Evolutionary conservation across 2,329 filamentous ascomycete genomes (phyloP).

Genomic region (Pleurostoma richardsiae): DNA sequence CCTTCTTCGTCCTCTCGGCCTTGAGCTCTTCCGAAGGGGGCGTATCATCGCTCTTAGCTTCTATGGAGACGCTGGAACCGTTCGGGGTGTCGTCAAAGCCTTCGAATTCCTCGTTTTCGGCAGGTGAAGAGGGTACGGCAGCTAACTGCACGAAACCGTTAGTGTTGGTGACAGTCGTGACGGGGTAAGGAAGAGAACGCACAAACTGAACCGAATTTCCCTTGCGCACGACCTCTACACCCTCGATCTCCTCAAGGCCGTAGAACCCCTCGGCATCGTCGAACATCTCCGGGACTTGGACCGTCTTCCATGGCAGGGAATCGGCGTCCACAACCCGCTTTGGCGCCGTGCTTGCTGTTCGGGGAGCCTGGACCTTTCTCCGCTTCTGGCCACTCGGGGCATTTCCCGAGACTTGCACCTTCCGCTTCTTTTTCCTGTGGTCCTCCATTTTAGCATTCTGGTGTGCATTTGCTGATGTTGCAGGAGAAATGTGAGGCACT

Average conservation of each 20-base stretch:
- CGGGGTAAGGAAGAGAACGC: conserved; percentile 10
- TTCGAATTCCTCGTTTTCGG: conserved; percentile 22
- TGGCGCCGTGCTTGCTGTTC: conserved; percentile 20
- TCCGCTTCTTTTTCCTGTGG: conserved; percentile 18
- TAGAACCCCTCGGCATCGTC: conserved; percentile 93
- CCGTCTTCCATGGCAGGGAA: conserved; percentile 50
- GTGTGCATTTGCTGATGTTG: not conserved
- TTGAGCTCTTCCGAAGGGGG: conserved; percentile 5
- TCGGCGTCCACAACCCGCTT: conserved; percentile 39
- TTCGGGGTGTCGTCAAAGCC: conserved; percentile 23
- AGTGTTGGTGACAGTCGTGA: no score
- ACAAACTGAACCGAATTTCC: conserved; percentile 56
- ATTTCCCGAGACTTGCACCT: conserved; percentile 8
- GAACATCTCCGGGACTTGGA: conserved; percentile 69
- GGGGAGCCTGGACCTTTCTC: conserved; percentile 12
- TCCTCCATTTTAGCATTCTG: not conserved
- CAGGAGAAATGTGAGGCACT: no score
- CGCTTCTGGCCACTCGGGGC: conserved; percentile 13
- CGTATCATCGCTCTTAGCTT: not conserved
- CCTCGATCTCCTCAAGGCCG: conserved; percentile 85
- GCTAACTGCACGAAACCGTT: not conserved
- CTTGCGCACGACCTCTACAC: conserved; percentile 75
- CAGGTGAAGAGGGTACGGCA: not conserved
- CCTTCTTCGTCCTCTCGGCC: conserved; percentile 16
- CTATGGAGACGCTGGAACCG: not conserved